Conservation (phyloP, 1,284 basidiomycete genomes). For the Puccinia polysora region DNA sequence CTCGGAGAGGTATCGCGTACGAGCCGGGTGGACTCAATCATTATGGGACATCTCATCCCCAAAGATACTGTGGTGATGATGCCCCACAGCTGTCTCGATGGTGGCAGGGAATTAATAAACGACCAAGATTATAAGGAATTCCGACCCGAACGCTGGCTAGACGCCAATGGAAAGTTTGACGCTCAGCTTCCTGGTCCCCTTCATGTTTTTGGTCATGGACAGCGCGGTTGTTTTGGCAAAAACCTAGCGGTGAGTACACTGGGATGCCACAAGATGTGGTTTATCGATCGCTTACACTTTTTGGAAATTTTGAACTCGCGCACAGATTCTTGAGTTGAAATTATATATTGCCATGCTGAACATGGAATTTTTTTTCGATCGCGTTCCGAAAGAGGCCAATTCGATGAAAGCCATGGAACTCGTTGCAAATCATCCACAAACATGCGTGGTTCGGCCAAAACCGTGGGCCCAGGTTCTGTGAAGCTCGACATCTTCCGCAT, state of each 20-base stretch:
- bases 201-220: slow-evolving; percentile 39
- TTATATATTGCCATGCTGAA: slow-evolving; percentile 38
- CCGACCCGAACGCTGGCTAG: slow-evolving; percentile 32
- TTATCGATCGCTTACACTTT: background rate
- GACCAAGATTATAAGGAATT: background rate
- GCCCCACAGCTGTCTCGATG: slow-evolving; percentile 9
- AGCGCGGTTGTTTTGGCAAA: slow-evolving; percentile 33
- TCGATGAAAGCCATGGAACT: slow-evolving; percentile 28
- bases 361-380: slow-evolving; percentile 39
- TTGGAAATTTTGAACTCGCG: background rate
- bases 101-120: background rate
- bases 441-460: slow-evolving; percentile 33
- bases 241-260: slow-evolving; percentile 31
- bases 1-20: slow-evolving; percentile 29
- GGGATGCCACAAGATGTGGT: too few relatives aligned
- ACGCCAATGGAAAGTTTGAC: slow-evolving; percentile 24
- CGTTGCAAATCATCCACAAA: slow-evolving; percentile 37
- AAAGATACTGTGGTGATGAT: slow-evolving; percentile 30
- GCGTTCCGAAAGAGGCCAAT: slow-evolving; percentile 27
- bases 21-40: slow-evolving; percentile 11
- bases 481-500: too few relatives aligned
- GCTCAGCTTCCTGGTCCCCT: slow-evolving; percentile 28
- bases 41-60: slow-evolving; percentile 29
- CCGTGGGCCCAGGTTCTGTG: slow-evolving; percentile 28
- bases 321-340: slow-evolving; percentile 31